A percentile compares a stretch with the other conserved stretches of the same genome.
Evolutionary conservation across 1,284 basidiomycete genomes (phyloP).

Genomic region (Papiliotrema nemorosa): DNA sequence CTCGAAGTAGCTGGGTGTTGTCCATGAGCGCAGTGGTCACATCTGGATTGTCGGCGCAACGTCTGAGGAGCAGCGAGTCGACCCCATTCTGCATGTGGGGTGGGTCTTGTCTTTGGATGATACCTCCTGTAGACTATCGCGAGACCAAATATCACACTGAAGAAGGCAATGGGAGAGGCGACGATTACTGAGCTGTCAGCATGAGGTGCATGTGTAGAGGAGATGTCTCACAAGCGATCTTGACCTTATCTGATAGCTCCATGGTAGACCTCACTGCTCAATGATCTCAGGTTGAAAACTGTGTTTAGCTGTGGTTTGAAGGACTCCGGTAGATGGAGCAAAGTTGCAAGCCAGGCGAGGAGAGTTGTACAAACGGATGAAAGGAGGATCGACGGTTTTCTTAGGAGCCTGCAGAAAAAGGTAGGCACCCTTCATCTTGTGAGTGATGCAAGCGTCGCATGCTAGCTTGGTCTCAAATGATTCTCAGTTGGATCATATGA

Average conservation of each 20-base stretch:
- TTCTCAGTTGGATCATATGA: no score
- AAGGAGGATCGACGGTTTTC: no score
- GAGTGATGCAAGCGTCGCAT: no score
- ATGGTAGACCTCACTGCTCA: background rate
- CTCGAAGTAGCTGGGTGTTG: no score
- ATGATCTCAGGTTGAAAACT: background rate
- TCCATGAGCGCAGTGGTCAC: no score
- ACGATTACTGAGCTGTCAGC: slow-evolving; percentile 11
- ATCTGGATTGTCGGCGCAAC: no score
- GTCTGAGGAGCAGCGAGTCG: background rate
- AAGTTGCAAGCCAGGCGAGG: no score
- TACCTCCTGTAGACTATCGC: slow-evolving; percentile 6
- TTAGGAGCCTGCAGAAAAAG: no score
- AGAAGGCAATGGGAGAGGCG: slow-evolving; percentile 8
- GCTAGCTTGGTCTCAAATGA: no score
- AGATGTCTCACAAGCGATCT: slow-evolving; percentile 12
- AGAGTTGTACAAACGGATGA: no score
- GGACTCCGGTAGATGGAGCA: background rate
- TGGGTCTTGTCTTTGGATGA: no score
- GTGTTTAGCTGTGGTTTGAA: background rate
- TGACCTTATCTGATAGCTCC: slow-evolving; percentile 7
- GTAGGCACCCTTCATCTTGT: no score
- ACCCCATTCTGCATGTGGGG: background rate
- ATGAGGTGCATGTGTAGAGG: background rate
- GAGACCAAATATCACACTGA: slow-evolving; percentile 7